These are phyloP conservation scores for Penicillium subrubescens DNA, from an alignment of 495 filamentous ascomycete genomes.

Conservation along the genomic window DNA sequence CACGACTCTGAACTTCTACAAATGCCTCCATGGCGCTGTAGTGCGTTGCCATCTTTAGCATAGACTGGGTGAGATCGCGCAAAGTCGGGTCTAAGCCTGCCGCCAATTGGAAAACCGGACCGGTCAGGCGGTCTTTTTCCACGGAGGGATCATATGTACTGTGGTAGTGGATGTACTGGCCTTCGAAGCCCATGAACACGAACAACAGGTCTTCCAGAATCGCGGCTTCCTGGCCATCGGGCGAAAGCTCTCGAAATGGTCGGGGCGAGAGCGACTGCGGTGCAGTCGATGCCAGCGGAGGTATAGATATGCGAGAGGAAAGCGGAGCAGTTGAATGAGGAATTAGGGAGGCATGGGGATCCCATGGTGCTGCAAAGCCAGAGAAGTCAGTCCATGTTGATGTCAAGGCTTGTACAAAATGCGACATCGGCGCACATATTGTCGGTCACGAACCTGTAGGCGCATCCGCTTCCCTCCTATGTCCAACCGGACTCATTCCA, in stretches of 20 bases:
- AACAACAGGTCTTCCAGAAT: slow-evolving; percentile 90
- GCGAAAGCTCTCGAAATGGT: slow-evolving; percentile 69
- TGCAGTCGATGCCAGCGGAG: slow-evolving; percentile 71
- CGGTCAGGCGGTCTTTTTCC: slow-evolving; percentile 83
- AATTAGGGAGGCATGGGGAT: slow-evolving; percentile 77
- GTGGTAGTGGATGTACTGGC: slow-evolving; percentile 88
- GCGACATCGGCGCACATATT: not conserved
- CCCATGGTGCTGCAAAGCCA: slow-evolving; percentile 63
- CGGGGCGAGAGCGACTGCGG: slow-evolving; percentile 73
- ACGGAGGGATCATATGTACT: slow-evolving; percentile 77
- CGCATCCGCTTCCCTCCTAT: slow-evolving; percentile 42
- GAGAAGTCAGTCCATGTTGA: slow-evolving; percentile 23
- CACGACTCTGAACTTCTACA: slow-evolving; percentile 88
- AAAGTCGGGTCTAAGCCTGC: slow-evolving; percentile 88
- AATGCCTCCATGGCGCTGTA: slow-evolving; percentile 89
- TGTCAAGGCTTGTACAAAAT: not conserved
- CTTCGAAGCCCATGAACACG: slow-evolving; percentile 98
- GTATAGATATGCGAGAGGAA: slow-evolving; percentile 80
- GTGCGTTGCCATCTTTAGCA: slow-evolving; percentile 95
- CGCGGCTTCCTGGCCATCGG: slow-evolving; percentile 80
- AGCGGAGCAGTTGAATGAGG: slow-evolving; percentile 87
- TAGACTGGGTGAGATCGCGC: slow-evolving; percentile 80
- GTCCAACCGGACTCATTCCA: slow-evolving; percentile 43
- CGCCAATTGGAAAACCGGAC: slow-evolving; percentile 76
- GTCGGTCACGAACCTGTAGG: slow-evolving; percentile 34